These are phyloP conservation scores for Nyctanthes arbortristis DNA, from an alignment of 257 asterid species.

Conservation along the genomic window DNA sequence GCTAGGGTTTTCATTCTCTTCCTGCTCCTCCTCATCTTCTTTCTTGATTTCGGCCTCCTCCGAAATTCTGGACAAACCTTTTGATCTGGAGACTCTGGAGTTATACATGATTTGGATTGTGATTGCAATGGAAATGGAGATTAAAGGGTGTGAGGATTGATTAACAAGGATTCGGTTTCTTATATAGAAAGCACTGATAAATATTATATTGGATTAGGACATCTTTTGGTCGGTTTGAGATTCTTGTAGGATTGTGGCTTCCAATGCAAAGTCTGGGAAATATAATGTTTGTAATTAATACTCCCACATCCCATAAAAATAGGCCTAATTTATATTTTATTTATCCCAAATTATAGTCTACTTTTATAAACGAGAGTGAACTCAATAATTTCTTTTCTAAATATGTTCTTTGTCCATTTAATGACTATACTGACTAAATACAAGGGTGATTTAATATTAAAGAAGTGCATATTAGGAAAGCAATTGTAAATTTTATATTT, in stretches of 20 bases:
- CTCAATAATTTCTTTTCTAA: too few relatives aligned
- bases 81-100: slow-evolving; percentile 25
- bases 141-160: background rate
- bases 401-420: too few relatives aligned
- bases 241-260: background rate
- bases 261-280: background rate
- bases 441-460: too few relatives aligned
- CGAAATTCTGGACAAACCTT: background rate
- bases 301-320: too few relatives aligned
- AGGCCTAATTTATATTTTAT: too few relatives aligned
- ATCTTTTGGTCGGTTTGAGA: background rate
- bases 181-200: background rate
- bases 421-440: too few relatives aligned
- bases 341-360: too few relatives aligned
- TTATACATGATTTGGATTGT: slow-evolving; percentile 22
- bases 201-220: background rate
- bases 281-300: too few relatives aligned
- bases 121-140: background rate
- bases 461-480: too few relatives aligned
- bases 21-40: slow-evolving; percentile 30
- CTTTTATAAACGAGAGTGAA: too few relatives aligned
- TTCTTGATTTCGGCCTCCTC: background rate
- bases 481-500: too few relatives aligned
- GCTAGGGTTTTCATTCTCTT: slow-evolving; percentile 20
- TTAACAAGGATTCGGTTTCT: background rate